Conservation (phyloP, 2,329 filamentous ascomycete species). For the Calycina herbarum region DNA sequence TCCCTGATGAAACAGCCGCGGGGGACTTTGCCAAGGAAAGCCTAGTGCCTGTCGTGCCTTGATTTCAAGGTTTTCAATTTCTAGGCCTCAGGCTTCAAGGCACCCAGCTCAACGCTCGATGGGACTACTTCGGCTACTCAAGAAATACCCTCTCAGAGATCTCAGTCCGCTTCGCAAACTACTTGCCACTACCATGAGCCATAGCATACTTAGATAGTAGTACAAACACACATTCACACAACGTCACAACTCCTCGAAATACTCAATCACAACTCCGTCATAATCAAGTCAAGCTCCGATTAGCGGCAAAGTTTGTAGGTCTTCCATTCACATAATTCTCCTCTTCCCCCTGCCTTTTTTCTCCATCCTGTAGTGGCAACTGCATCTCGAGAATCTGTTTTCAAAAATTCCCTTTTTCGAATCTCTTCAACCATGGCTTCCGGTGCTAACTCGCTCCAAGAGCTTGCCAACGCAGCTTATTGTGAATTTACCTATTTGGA, state of each 20-base stretch:
- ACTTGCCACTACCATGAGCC: no score
- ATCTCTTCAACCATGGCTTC: background rate
- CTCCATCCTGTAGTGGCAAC: background rate
- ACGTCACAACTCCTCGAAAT: background rate
- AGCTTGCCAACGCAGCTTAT: background rate
- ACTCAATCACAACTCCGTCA: background rate
- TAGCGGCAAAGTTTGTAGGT: background rate
- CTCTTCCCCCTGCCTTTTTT: background rate
- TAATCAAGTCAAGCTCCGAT: background rate
- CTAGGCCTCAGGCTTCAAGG: no score
- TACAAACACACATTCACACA: slow-evolving; percentile 1
- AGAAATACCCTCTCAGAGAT: no score
- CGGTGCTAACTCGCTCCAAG: background rate
- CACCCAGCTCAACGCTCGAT: no score
- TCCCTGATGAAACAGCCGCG: slow-evolving; percentile 13
- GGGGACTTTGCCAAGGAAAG: background rate
- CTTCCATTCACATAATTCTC: background rate
- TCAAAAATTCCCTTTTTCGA: background rate
- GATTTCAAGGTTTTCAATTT: no score
- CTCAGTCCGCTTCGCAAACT: no score
- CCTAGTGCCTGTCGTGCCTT: no score
- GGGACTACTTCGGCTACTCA: no score
- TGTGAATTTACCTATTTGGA: background rate
- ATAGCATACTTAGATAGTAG: background rate
- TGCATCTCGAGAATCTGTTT: background rate